Evolutionary conservation across 108 stramenopile genomes (phyloP).

Genomic region (Aurantiochytrium sp.): DNA sequence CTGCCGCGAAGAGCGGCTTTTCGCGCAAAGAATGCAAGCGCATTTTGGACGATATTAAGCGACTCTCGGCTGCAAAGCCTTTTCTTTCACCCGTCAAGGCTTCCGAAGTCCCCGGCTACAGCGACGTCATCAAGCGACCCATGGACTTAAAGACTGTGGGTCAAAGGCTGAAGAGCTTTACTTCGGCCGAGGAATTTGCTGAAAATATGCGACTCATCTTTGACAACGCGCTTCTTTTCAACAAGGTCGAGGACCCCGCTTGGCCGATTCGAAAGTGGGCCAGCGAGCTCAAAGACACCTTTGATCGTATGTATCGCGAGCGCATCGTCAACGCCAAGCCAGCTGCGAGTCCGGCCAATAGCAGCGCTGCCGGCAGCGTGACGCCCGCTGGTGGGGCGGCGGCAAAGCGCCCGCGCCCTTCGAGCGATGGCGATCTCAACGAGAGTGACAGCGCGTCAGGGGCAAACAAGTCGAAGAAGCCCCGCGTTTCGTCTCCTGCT

Average conservation of each 20-base stretch:
- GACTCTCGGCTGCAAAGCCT: not conserved
- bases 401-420: not conserved
- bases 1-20: not conserved
- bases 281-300: not conserved
- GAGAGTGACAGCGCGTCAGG: not conserved
- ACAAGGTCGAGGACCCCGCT: not conserved
- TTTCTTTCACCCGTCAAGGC: constrained; percentile 54
- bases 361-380: too few species aligned
- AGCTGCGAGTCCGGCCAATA: not conserved
- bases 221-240: constrained; percentile 45
- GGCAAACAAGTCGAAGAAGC: not conserved
- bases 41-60: not conserved
- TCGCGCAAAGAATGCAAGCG: not conserved
- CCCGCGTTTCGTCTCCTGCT: not conserved
- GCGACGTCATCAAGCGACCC: constrained; percentile 44
- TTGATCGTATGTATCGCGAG: not conserved
- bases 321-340: not conserved
- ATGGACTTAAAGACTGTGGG: constrained; percentile 61
- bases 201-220: constrained; percentile 55
- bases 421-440: not conserved
- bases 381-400: too few species aligned
- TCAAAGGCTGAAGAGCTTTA: constrained; percentile 31
- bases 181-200: constrained; percentile 28
- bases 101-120: constrained; percentile 44
- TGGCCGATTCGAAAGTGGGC: not conserved